Evolutionary conservation across 768 basidiomycete species (phyloP).

Genomic region (Trametes cingulata): DNA sequence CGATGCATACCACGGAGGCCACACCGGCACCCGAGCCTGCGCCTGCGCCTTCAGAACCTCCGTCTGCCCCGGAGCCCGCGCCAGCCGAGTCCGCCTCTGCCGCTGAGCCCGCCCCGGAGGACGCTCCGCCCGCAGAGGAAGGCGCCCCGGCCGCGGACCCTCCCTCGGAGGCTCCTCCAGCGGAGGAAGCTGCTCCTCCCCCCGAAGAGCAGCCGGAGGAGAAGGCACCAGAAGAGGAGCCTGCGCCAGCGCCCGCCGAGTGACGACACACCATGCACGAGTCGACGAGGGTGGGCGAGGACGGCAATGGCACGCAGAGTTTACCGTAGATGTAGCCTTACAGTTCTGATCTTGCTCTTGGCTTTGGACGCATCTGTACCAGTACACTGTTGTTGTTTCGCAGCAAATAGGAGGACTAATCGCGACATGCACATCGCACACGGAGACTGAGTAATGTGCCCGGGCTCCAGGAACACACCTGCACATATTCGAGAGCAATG

Average conservation of each 20-base stretch:
- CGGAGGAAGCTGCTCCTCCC: neutral
- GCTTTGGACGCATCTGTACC: conserved; percentile 22
- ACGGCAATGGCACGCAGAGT: neutral
- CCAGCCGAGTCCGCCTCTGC: neutral
- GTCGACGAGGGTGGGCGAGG: neutral
- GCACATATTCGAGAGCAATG: too few relatives aligned
- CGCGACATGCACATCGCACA: neutral
- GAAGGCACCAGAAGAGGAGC: neutral
- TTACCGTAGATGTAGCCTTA: conserved; percentile 23
- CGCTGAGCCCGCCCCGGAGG: neutral
- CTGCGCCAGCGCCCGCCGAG: neutral
- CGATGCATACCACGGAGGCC: neutral
- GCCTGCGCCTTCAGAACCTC: neutral
- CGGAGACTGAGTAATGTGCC: too few relatives aligned
- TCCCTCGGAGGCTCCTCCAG: neutral
- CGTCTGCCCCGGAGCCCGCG: neutral
- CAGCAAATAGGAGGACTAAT: conserved; percentile 4
- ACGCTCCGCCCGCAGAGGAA: neutral
- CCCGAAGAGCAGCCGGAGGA: conserved; percentile 3
- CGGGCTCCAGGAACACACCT: too few relatives aligned
- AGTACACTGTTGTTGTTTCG: conserved; percentile 8
- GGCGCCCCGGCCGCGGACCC: neutral
- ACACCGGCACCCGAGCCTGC: conserved; percentile 3
- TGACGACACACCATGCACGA: too few relatives aligned
- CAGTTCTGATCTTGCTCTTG: conserved; percentile 17